phyloP scores from a whole-genome alignment of 106 monocot genomes.

The Dioscorea alata region DNA sequence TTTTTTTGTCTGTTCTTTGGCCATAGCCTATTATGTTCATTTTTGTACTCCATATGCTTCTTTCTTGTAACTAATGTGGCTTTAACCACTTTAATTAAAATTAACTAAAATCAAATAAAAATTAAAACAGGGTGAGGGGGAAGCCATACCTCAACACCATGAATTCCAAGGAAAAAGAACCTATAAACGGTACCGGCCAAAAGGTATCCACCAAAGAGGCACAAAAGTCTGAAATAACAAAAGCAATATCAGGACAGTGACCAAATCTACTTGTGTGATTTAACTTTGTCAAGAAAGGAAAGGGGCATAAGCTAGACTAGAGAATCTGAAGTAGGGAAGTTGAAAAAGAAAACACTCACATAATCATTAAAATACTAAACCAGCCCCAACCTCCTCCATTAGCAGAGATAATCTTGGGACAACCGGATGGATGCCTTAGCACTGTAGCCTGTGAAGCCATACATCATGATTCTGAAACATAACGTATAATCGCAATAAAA shows the following conservation, averaged over 20 bases:
- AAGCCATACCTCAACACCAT: conserved; percentile 58
- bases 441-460: conserved; percentile 42
- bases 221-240: conserved; percentile 48
- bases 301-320: conserved; percentile 1
- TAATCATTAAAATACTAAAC: conserved; percentile 74
- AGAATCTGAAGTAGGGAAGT: not conserved
- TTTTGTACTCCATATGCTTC: too few relatives aligned
- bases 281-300: not conserved
- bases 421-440: conserved; percentile 88
- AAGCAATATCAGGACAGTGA: not conserved
- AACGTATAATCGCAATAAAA: too few relatives aligned
- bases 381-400: conserved; percentile 63
- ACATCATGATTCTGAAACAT: too few relatives aligned
- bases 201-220: conserved; percentile 68
- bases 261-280: not conserved
- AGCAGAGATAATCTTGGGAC: conserved; percentile 52
- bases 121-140: not conserved
- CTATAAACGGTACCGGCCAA: conserved; percentile 65
- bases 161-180: conserved; percentile 80
- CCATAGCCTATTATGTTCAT: too few relatives aligned
- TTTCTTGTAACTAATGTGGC: too few relatives aligned
- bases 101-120: not conserved
- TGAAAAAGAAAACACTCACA: conserved; percentile 34
- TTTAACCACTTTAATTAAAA: too few relatives aligned
- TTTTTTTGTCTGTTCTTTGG: too few relatives aligned